Percentiles rank a stretch among this genome's conserved stretches.
These are phyloP conservation scores for Sarocladium brachiariae DNA, from an alignment of 2,329 filamentous ascomycete species.

Conservation along the genomic window DNA sequence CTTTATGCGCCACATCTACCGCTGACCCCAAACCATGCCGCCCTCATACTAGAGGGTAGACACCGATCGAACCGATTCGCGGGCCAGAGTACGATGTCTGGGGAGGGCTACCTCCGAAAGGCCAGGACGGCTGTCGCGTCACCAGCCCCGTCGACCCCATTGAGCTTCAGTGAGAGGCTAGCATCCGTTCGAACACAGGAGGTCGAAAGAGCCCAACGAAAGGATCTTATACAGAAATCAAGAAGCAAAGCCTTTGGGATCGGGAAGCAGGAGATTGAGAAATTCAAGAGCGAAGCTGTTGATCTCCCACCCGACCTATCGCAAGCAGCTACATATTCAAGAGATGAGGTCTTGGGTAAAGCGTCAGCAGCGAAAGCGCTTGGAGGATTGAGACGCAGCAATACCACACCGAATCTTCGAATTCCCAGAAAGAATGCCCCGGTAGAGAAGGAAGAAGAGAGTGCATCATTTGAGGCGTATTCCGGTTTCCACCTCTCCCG, in stretches of 20 bases:
- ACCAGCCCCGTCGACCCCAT: slow-evolving; percentile 30
- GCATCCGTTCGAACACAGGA: slow-evolving; percentile 60
- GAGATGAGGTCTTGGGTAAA: slow-evolving; percentile 51
- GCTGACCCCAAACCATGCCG: neutral
- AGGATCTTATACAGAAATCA: slow-evolving; percentile 44
- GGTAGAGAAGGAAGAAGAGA: slow-evolving; percentile 18
- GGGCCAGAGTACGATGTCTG: neutral
- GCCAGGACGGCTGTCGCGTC: slow-evolving; percentile 11
- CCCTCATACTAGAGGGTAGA: neutral
- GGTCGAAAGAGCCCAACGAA: slow-evolving; percentile 39
- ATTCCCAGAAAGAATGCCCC: neutral
- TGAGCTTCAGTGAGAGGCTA: slow-evolving; percentile 79
- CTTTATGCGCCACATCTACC: neutral
- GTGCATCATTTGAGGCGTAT: slow-evolving; percentile 70
- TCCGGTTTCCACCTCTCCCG: slow-evolving; percentile 79
- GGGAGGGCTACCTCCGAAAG: slow-evolving; percentile 14
- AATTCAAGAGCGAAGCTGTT: slow-evolving; percentile 50
- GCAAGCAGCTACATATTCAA: slow-evolving; percentile 48
- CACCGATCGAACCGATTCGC: neutral
- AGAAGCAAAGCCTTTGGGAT: slow-evolving; percentile 53
- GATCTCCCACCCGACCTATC: slow-evolving; percentile 44
- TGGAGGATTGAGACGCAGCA: slow-evolving; percentile 34
- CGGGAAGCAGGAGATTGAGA: slow-evolving; percentile 50
- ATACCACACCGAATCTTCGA: slow-evolving; percentile 30
- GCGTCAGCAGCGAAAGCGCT: slow-evolving; percentile 11